These are phyloP conservation scores for Chaetomium sp. DNA, from an alignment of 2,329 filamentous ascomycete genomes.

Conservation along the genomic window DNA sequence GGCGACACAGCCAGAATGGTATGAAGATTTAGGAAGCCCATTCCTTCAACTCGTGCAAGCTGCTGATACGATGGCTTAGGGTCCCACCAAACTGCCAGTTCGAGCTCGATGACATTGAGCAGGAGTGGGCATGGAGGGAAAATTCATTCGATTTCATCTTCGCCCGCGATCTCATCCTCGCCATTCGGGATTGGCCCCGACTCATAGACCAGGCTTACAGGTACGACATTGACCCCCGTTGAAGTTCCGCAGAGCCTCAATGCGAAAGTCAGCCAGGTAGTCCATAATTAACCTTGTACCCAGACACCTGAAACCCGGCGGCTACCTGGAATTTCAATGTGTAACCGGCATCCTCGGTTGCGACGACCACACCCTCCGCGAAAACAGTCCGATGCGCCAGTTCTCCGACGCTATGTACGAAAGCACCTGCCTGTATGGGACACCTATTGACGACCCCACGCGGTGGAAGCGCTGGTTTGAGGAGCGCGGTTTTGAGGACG, in stretches of 20 bases:
- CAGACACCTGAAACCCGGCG: constrained; percentile 25
- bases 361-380: constrained; percentile 20
- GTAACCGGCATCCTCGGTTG: constrained; percentile 14
- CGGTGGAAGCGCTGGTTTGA: constrained; percentile 18
- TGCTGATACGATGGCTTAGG: not conserved
- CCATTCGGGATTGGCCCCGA: constrained; percentile 29
- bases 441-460: constrained; percentile 16
- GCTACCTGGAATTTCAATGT: constrained; percentile 22
- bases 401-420: constrained; percentile 11
- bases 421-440: constrained; percentile 12
- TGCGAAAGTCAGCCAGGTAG: too few species aligned
- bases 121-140: constrained; percentile 33
- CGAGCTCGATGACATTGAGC: constrained; percentile 34
- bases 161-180: constrained; percentile 24
- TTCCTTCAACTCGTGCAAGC: not conserved
- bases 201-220: constrained; percentile 32
- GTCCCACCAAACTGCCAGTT: constrained; percentile 33
- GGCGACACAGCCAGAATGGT: constrained; percentile 41
- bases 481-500: constrained; percentile 19
- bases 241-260: too few species aligned
- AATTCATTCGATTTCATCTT: constrained; percentile 32
- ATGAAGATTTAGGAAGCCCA: not conserved
- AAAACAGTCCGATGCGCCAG: constrained; percentile 11
- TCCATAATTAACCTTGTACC: too few species aligned
- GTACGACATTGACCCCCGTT: not conserved